Base-by-base conservation (phyloP, 129 eudicot genomes). In the Pittosporum tobira region DNA sequence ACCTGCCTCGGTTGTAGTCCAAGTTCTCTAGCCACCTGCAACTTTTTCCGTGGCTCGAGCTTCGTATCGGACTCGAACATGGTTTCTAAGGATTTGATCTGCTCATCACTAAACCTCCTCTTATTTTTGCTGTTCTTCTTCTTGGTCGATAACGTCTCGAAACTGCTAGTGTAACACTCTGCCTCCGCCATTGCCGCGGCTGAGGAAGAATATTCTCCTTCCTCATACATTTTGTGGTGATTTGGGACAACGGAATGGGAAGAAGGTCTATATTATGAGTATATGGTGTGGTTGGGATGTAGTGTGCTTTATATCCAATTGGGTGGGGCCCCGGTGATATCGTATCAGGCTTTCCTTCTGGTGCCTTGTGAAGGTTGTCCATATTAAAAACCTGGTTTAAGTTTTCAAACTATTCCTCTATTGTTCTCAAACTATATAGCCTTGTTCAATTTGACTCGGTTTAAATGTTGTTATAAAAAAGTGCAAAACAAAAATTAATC, bases 1-100 rank as follows among this genome's bases (percentile, higher is more conserved):
- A 87, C 77, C 57, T 87, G 95, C 6, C 91, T 65, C 0, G 95
- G 95, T 55, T 80, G 85, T 62, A 87, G 51, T 1, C 88, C 93
- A 11, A 87, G 73, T 19, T 87, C 83, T 23, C 70, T 61, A 18
- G 95, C 95, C 5, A 83, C 67, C 66, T 80, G 72, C 66, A 79
- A 26, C 73, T 79, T 87, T 73, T 75, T 79, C 38, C 64, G 63
- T 0, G 93, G 85, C 46, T 87, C 88, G 7, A 87, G 73, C 58
- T 80, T 87, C 1, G 81, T 74, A 40, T 87, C 93, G 0, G 68
- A 45, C 23, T 79, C 71, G 44, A 83, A 87, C 15, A 75, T 83
- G 47, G 62, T 63, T 43, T 87, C 95, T 8, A 87, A 57, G 14
- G 81, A 82, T 38, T 51, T 67, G 29, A 79, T 74, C 48, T 87